These are phyloP conservation scores for Gossypium herbaceum DNA, from an alignment of 345 rosid species.

Conservation along the genomic window DNA sequence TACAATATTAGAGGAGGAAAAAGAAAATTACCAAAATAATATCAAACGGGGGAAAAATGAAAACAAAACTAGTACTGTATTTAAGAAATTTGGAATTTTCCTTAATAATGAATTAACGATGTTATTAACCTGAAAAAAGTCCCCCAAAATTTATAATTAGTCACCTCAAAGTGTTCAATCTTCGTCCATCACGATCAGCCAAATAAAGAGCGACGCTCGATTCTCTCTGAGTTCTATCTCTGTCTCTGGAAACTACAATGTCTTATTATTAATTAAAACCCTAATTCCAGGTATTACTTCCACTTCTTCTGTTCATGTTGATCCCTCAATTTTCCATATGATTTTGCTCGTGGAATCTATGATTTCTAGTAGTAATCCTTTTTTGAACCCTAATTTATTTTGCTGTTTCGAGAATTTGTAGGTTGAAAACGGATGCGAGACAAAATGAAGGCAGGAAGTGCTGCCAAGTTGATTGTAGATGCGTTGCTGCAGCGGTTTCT, in stretches of 20 bases:
- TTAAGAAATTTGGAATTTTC: too few relatives aligned
- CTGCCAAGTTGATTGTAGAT: conserved; percentile 90
- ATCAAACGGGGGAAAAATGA: too few relatives aligned
- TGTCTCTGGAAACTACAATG: background rate
- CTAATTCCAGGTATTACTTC: background rate
- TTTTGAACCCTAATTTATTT: background rate
- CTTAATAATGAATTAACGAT: too few relatives aligned
- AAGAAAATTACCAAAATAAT: too few relatives aligned
- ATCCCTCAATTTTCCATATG: background rate
- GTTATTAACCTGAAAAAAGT: too few relatives aligned
- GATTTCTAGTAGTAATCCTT: background rate
- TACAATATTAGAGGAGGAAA: too few relatives aligned
- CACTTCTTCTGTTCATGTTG: background rate
- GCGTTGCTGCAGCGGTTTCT: conserved; percentile 92
- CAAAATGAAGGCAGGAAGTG: conserved; percentile 82
- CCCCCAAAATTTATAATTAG: too few relatives aligned
- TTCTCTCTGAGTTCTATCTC: background rate
- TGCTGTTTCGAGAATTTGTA: background rate
- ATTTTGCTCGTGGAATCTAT: background rate
- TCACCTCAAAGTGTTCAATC: background rate
- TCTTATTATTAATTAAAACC: background rate
- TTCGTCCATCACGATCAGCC: background rate
- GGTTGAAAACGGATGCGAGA: background rate
- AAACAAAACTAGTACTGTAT: too few relatives aligned
- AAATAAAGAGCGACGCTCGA: background rate